phyloP scores from a whole-genome alignment of 352 stramenopile genomes.

The Phytophthora podocarpi region DNA sequence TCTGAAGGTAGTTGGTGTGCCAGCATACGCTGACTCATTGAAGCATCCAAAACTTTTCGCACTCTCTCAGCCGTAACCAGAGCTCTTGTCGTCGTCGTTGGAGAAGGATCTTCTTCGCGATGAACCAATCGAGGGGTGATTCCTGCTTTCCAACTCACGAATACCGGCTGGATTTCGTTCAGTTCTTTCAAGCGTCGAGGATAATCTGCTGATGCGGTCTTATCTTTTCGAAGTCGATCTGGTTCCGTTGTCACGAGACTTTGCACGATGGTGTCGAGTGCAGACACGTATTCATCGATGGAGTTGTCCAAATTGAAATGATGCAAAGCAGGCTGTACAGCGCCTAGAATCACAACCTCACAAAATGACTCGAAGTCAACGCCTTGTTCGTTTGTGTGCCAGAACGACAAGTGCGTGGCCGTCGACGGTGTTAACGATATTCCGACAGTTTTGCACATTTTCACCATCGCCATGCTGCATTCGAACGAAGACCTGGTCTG shows the following conservation, averaged over 20 bases:
- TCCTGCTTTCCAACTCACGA: conserved; percentile 46
- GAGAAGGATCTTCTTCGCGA: not conserved
- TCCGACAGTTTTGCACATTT: conserved; percentile 59
- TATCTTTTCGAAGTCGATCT: not conserved
- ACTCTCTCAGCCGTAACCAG: conserved; percentile 18
- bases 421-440: conserved; percentile 37
- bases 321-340: conserved; percentile 55
- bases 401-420: conserved; percentile 29
- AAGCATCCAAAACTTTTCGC: conserved; percentile 21
- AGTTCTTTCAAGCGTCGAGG: conserved; percentile 43
- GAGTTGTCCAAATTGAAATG: conserved; percentile 56
- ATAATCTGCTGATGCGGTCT: not conserved
- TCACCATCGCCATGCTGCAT: conserved; percentile 61
- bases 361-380: conserved; percentile 62
- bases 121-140: conserved; percentile 23
- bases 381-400: conserved; percentile 24
- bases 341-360: conserved; percentile 43
- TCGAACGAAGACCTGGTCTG: conserved; percentile 51
- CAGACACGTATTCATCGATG: conserved; percentile 45
- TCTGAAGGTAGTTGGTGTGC: conserved; percentile 33
- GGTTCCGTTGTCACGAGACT: conserved; percentile 34
- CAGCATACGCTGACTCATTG: conserved; percentile 30
- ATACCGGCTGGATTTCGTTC: conserved; percentile 48
- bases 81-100: not conserved
- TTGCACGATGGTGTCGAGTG: conserved; percentile 47